A percentile compares a stretch with the other conserved stretches of the same genome.
Conservation (phyloP, 495 filamentous ascomycete species). For the Aspergillus affinis region DNA sequence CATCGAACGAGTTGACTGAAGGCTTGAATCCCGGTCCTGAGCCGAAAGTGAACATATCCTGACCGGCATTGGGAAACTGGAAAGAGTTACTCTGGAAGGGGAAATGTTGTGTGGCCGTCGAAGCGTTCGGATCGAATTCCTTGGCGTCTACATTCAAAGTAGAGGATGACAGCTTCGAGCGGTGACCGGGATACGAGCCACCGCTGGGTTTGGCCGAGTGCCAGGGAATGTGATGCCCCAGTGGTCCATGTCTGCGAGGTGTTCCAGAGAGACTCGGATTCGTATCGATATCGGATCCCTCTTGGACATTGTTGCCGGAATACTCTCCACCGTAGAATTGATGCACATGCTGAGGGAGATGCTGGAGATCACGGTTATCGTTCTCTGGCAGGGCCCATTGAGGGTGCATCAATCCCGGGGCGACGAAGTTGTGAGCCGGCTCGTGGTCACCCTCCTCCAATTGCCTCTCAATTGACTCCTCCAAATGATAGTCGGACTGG, state of each 20-base stretch:
- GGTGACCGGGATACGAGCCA: conserved; percentile 49
- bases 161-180: conserved; percentile 66
- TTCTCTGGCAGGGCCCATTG: conserved; percentile 40
- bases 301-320: conserved; percentile 43
- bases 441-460: conserved; percentile 62
- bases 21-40: conserved; percentile 30
- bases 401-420: conserved; percentile 37
- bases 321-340: conserved; percentile 39
- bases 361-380: conserved; percentile 22
- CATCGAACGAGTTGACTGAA: conserved; percentile 53
- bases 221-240: conserved; percentile 38
- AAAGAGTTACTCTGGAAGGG: conserved; percentile 56
- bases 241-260: conserved; percentile 37
- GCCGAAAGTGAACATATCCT: conserved; percentile 31
- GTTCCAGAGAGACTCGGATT: conserved; percentile 74
- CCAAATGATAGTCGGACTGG: conserved; percentile 70
- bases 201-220: conserved; percentile 40
- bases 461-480: conserved; percentile 68
- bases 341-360: conserved; percentile 35
- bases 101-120: conserved; percentile 60
- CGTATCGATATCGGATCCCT: conserved; percentile 70
- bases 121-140: conserved; percentile 74
- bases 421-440: conserved; percentile 26
- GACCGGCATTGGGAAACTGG: conserved; percentile 44
- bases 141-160: conserved; percentile 84